These are phyloP conservation scores for Syzygium jambos DNA, from an alignment of 345 rosid genomes.

Conservation along the genomic window DNA sequence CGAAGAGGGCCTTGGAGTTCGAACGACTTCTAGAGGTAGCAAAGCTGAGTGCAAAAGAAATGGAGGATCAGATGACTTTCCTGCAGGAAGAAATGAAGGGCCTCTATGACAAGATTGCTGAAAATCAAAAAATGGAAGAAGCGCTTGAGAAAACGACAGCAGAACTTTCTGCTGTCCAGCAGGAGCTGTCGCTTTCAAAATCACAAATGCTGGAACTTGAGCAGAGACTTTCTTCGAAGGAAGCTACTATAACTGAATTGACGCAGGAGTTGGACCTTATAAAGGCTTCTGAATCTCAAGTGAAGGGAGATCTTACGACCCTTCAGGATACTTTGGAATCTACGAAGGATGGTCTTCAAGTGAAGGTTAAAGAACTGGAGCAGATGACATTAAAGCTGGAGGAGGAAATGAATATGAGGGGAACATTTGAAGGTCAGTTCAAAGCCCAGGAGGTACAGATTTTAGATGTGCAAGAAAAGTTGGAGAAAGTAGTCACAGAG, in stretches of 20 bases:
- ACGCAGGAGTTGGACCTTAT: conserved; percentile 51
- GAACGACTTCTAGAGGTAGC: conserved; percentile 63
- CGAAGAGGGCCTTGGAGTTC: conserved; percentile 64
- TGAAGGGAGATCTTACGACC: conserved; percentile 46
- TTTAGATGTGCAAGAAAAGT: conserved; percentile 19
- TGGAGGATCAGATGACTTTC: conserved; percentile 52
- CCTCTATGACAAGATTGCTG: conserved; percentile 51
- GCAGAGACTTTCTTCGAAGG: conserved; percentile 55
- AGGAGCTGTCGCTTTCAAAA: conserved; percentile 55
- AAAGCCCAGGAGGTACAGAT: conserved; percentile 28
- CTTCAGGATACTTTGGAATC: conserved; percentile 38
- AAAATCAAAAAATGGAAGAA: conserved; percentile 59
- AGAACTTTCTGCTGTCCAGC: conserved; percentile 57
- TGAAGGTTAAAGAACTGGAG: conserved; percentile 49
- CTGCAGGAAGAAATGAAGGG: conserved; percentile 67
- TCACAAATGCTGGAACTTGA: conserved; percentile 48
- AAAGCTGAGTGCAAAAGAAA: conserved; percentile 40
- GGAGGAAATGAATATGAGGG: conserved; percentile 42
- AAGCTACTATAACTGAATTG: conserved; percentile 43
- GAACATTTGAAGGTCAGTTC: conserved; percentile 26
- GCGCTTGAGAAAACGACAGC: conserved; percentile 50
- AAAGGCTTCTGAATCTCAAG: conserved; percentile 57
- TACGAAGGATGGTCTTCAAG: conserved; percentile 48
- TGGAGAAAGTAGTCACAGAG: conserved; percentile 24
- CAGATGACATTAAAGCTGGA: conserved; percentile 33